phyloP scores from a whole-genome alignment of 768 basidiomycete genomes.

The Lactarius hengduanensis region DNA sequence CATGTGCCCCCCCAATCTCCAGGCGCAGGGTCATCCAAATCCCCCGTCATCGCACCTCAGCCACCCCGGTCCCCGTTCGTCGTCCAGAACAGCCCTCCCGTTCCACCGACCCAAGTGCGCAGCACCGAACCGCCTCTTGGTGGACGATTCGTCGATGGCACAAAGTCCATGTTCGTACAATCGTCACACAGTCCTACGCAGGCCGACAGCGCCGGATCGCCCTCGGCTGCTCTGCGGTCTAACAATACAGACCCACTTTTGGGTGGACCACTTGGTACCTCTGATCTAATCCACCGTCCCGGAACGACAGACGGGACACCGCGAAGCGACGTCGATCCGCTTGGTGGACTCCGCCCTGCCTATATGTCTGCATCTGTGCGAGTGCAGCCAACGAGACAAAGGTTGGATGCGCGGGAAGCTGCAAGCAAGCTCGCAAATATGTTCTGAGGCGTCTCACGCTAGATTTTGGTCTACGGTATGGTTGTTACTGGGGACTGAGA shows the following conservation, averaged over 20 bases:
- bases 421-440: slow-evolving; percentile 90
- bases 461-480: slow-evolving; percentile 2
- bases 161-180: slow-evolving; percentile 78
- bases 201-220: neutral
- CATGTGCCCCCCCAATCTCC: slow-evolving; percentile 48
- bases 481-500: slow-evolving; percentile 8
- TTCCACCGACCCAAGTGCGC: slow-evolving; percentile 33
- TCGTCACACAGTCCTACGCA: slow-evolving; percentile 34
- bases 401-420: slow-evolving; percentile 81
- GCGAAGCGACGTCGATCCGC: slow-evolving; percentile 51
- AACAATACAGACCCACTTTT: slow-evolving; percentile 25
- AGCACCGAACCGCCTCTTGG: slow-evolving; percentile 53
- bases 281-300: slow-evolving; percentile 24
- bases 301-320: slow-evolving; percentile 20
- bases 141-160: slow-evolving; percentile 68
- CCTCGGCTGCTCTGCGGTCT: slow-evolving; percentile 7
- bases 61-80: slow-evolving; percentile 35
- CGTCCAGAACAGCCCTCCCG: slow-evolving; percentile 33
- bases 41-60: slow-evolving; percentile 7
- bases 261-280: slow-evolving; percentile 20
- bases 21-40: slow-evolving; percentile 53
- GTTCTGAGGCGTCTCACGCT: slow-evolving; percentile 47
- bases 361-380: slow-evolving; percentile 74
- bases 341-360: slow-evolving; percentile 58
- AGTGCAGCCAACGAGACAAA: slow-evolving; percentile 64